phyloP scores from a whole-genome alignment of 1,284 basidiomycete species.

The Ustilago bromivora region DNA sequence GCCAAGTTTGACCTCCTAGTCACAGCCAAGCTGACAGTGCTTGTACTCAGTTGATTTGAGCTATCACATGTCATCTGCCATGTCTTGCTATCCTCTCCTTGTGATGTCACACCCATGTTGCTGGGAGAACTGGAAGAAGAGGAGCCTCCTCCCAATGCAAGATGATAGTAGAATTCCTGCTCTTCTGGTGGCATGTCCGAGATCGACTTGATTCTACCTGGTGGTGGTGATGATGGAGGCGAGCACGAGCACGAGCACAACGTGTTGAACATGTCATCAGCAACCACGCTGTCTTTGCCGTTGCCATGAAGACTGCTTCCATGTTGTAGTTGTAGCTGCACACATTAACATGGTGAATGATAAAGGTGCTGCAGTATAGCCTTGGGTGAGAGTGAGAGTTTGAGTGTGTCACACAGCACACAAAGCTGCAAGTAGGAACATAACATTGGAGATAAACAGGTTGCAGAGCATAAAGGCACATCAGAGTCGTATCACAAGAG shows the following conservation, averaged over 20 bases:
- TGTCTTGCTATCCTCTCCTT: conserved; percentile 37
- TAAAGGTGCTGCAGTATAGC: no score
- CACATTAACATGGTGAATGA: no score
- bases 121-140: conserved; percentile 5
- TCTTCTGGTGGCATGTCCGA: conserved; percentile 38
- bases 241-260: conserved; percentile 3
- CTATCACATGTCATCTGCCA: conserved; percentile 42
- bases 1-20: conserved; percentile 7
- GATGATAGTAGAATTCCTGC: conserved; percentile 34
- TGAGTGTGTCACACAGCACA: no score
- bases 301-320: no score
- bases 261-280: conserved; percentile 21
- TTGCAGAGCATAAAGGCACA: no score
- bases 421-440: no score
- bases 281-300: neutral
- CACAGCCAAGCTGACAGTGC: neutral
- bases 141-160: conserved; percentile 23
- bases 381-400: no score
- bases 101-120: conserved; percentile 17
- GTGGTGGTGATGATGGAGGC: conserved; percentile 18
- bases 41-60: neutral
- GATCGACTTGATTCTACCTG: conserved; percentile 31
- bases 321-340: no score
- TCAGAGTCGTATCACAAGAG: no score
- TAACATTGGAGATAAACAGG: no score